These are phyloP conservation scores for Botryococcus braunii DNA, from an alignment of 163 green algal genomes.

Conservation along the genomic window DNA sequence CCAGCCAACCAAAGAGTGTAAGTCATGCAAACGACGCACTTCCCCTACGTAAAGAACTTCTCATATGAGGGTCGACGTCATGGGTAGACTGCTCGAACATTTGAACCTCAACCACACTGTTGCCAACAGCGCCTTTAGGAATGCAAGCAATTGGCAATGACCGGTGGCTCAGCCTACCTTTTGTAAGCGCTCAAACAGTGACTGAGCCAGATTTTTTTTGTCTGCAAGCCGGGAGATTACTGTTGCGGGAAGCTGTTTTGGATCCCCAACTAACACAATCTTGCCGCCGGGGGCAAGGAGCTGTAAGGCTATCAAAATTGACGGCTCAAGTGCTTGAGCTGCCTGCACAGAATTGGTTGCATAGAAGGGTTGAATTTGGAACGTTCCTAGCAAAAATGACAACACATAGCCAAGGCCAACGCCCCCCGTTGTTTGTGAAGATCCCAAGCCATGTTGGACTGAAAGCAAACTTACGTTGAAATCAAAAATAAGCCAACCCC, in stretches of 20 bases:
- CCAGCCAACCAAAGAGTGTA: background rate
- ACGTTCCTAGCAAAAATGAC: no score
- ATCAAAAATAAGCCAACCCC: background rate
- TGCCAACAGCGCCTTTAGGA: background rate
- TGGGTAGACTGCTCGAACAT: no score
- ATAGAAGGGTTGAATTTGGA: slow-evolving; percentile 7
- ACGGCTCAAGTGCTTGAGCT: slow-evolving; percentile 64
- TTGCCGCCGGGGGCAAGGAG: slow-evolving; percentile 38
- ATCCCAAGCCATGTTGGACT: background rate
- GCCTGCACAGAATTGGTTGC: slow-evolving; percentile 4
- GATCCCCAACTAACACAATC: slow-evolving; percentile 76
- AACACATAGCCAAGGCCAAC: no score
- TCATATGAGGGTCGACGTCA: background rate
- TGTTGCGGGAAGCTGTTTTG: slow-evolving; percentile 79
- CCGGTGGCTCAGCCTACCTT: slow-evolving; percentile 12
- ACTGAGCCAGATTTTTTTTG: slow-evolving; percentile 42
- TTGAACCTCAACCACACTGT: background rate
- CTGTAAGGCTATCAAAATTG: slow-evolving; percentile 63
- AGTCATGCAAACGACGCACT: background rate
- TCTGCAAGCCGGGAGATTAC: slow-evolving; percentile 52
- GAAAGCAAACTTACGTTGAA: background rate
- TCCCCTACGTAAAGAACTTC: background rate
- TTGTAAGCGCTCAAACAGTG: slow-evolving; percentile 73
- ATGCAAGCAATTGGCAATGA: background rate
- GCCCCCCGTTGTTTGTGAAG: no score